phyloP scores from a whole-genome alignment of 2,329 filamentous ascomycete genomes.

The Diaporthe citri region DNA sequence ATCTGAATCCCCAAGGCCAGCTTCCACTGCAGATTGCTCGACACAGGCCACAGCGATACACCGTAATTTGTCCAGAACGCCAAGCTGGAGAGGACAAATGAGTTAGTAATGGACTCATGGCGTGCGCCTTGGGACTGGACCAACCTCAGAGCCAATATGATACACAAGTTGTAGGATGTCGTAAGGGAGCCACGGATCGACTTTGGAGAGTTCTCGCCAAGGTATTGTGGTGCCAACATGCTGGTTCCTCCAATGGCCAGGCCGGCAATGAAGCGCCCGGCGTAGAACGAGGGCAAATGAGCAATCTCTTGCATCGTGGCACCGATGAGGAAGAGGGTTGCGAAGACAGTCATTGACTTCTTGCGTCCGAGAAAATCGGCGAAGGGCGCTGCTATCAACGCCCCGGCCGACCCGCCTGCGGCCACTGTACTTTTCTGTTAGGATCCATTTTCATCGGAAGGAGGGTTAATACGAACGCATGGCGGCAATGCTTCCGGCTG shows the following conservation, averaged over 20 bases:
- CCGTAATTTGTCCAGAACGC: constrained; percentile 46
- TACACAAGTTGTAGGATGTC: constrained; percentile 55
- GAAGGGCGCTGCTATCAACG: constrained; percentile 51
- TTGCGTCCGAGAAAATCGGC: constrained; percentile 34
- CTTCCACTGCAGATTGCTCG: constrained; percentile 50
- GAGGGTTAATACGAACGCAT: constrained; percentile 46
- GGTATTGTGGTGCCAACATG: constrained; percentile 56
- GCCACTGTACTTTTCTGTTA: constrained; percentile 39
- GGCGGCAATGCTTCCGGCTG: constrained; percentile 49
- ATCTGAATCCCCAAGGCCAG: constrained; percentile 53
- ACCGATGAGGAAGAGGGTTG: constrained; percentile 50
- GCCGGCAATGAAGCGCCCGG: constrained; percentile 53
- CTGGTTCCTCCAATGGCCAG: constrained; percentile 52
- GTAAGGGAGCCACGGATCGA: constrained; percentile 55
- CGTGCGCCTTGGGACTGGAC: constrained; percentile 12
- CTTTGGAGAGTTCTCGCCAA: constrained; percentile 56
- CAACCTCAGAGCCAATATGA: constrained; percentile 48
- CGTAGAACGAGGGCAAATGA: constrained; percentile 51
- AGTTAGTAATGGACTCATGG: constrained; percentile 31
- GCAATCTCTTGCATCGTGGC: constrained; percentile 53
- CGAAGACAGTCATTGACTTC: constrained; percentile 47
- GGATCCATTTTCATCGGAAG: neutral
- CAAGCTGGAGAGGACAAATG: neutral
- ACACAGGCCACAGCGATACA: constrained; percentile 41
- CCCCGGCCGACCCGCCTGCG: constrained; percentile 51